Evolutionary conservation across 306 rosid genomes (phyloP).

Genomic region (Myrica gale): DNA sequence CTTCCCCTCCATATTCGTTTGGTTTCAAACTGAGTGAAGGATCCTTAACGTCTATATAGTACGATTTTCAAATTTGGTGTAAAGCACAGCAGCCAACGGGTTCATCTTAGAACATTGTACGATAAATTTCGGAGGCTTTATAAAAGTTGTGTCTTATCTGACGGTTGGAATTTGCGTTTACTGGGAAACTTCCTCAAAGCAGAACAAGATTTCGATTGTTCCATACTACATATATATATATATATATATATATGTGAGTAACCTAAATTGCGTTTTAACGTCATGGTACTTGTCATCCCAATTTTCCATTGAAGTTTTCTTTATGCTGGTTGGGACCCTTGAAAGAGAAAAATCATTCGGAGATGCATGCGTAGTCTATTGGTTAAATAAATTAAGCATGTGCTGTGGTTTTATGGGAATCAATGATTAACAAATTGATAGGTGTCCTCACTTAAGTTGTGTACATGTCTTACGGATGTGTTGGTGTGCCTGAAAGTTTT

Average conservation of each 20-base stretch:
- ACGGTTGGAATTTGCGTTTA: background rate
- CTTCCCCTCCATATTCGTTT: slow-evolving; percentile 44
- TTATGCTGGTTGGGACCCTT: background rate
- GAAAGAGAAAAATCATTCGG: no score
- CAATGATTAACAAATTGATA: no score
- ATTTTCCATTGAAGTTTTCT: background rate
- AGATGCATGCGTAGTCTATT: no score
- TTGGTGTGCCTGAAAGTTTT: no score
- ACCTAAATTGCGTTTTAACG: background rate
- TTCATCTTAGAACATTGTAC: background rate
- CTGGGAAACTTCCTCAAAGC: background rate
- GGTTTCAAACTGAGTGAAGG: background rate
- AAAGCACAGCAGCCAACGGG: background rate
- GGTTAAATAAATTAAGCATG: no score
- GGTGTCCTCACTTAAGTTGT: no score
- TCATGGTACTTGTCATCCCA: background rate
- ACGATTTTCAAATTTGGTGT: background rate
- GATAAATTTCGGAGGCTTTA: background rate
- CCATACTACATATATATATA: no score
- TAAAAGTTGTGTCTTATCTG: slow-evolving; percentile 17
- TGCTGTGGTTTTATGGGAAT: no score
- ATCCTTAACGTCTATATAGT: no score
- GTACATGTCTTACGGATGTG: no score
- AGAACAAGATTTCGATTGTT: background rate
- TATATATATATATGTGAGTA: background rate